phyloP scores from a whole-genome alignment of 176 grass and related monocot species.

The Eremochloa ophiuroides region DNA sequence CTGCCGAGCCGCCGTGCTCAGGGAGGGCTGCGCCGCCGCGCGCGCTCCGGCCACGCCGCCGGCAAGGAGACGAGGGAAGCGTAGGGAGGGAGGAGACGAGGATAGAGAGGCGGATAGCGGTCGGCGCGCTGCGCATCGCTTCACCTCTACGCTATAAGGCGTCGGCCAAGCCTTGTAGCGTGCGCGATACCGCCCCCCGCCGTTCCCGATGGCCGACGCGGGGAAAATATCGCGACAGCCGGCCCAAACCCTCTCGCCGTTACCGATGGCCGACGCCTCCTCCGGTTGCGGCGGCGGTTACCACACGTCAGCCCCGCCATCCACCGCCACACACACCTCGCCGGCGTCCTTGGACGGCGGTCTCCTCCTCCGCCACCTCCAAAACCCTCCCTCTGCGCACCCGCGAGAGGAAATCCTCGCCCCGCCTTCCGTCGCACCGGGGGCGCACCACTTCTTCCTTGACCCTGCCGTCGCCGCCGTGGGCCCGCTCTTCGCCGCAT shows the following conservation, averaged over 20 bases:
- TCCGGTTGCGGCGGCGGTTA: background rate
- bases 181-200: too few species aligned
- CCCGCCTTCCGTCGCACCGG: background rate
- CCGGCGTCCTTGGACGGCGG: constrained; percentile 44
- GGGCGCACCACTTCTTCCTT: constrained; percentile 18
- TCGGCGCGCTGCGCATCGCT: too few species aligned
- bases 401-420: background rate
- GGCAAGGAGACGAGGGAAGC: too few species aligned
- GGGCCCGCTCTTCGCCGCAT: constrained; percentile 25
- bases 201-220: too few species aligned
- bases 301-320: background rate
- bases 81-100: too few species aligned
- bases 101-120: too few species aligned
- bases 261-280: constrained; percentile 24
- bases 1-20: too few species aligned
- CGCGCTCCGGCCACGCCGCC: too few species aligned
- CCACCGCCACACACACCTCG: background rate
- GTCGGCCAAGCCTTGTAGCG: too few species aligned
- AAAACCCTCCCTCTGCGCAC: constrained; percentile 42
- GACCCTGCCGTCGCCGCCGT: constrained; percentile 56
- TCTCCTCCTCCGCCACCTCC: constrained; percentile 63
- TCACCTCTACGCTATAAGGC: too few species aligned
- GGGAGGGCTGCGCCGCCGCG: too few species aligned
- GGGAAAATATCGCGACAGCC: background rate
- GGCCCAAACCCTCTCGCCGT: background rate